Base-by-base conservation (phyloP, 441 rosid species). In the Erodium trifolium region DNA sequence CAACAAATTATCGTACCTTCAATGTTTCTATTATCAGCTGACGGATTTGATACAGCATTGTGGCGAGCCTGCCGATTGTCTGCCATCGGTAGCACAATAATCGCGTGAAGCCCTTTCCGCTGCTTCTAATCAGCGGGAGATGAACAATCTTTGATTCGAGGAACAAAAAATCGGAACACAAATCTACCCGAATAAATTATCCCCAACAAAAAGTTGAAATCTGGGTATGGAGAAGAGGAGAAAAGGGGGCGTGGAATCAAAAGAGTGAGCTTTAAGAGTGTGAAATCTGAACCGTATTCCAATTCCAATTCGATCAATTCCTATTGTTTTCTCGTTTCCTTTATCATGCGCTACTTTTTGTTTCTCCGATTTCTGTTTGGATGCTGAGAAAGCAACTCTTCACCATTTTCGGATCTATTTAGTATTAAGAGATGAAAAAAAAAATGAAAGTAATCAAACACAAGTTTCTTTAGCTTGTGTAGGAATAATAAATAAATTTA, bases 31-130 rank as follows among this genome's bases (percentile, higher is more conserved):
- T 79, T 77, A 12, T 79, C 93, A 68, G 84, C 67, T 65, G 91
- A 84, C 72, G 77, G 86, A 82, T 76, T 77, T 12, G 88, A 76
- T 13, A 72, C 81, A 68, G 79, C 75, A 80, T 83, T 83, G 85
- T 67, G n/a, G 17, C 6, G 59, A 51, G 78, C 80, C 78, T 78
- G 83, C 73, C 83, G 82, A 75, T 80, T 81, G 66, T 79, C 93
- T 60, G 89, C 86, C 90, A 88, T 88, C 82, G 77, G 81, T 79
- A 76, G 72, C 75, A 47, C 67, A 75, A 23, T 23, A 23, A 23
- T 23, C 27, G 27, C 27, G 27, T 23, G 27, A 23, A 53, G 17
- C 60, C 60, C 17, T 53, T 53, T 53, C 9, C 18, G 2, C 60
- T 5, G 60, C 18, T 53, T n/a, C 8, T 18, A 18, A 53, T 16